phyloP scores from a whole-genome alignment of 192 early-diverging fungal species.

The Allomyces macrogynus region DNA sequence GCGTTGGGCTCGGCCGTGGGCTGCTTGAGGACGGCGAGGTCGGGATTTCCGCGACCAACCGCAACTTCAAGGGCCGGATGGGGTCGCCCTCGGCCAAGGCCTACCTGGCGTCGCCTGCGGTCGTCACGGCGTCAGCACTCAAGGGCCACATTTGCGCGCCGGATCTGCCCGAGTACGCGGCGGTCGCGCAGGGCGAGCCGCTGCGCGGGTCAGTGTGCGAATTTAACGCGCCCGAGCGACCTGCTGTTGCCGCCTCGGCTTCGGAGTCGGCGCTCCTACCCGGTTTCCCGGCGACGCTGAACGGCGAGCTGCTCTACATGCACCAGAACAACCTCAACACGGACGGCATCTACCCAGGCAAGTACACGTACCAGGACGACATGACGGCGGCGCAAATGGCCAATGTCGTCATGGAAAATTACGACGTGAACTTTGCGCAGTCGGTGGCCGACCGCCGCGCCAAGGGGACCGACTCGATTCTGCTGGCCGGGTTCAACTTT shows the following conservation, averaged over 20 bases:
- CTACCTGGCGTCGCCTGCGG: constrained; percentile 85
- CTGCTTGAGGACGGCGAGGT: constrained; percentile 89
- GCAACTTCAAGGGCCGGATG: constrained; percentile 99
- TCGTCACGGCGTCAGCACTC: constrained; percentile 85
- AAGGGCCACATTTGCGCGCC: constrained; percentile 62
- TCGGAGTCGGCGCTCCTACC: background rate
- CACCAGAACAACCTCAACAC: constrained; percentile 93
- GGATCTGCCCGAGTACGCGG: constrained; percentile 45
- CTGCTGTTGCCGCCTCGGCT: too few relatives aligned
- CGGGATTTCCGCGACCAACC: constrained; percentile 95
- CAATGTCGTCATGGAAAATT: constrained; percentile 96
- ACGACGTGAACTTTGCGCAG: constrained; percentile 68
- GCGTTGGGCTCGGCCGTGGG: constrained; percentile 81
- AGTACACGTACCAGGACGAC: constrained; percentile 96
- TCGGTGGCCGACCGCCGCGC: constrained; percentile 13
- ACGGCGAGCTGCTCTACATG: constrained; percentile 72
- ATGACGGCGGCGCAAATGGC: constrained; percentile 75
- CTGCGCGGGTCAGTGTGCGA: constrained; percentile 11
- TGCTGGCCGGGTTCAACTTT: constrained; percentile 90
- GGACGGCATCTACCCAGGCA: constrained; percentile 95
- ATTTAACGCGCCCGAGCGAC: too few relatives aligned
- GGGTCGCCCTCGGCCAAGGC: constrained; percentile 77
- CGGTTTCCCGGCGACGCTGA: constrained; percentile 55
- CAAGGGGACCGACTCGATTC: constrained; percentile 43
- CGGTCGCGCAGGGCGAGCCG: constrained; percentile 53